Base-by-base conservation (phyloP, 2,329 filamentous ascomycete genomes). In the Aspergillus alliaceus region DNA sequence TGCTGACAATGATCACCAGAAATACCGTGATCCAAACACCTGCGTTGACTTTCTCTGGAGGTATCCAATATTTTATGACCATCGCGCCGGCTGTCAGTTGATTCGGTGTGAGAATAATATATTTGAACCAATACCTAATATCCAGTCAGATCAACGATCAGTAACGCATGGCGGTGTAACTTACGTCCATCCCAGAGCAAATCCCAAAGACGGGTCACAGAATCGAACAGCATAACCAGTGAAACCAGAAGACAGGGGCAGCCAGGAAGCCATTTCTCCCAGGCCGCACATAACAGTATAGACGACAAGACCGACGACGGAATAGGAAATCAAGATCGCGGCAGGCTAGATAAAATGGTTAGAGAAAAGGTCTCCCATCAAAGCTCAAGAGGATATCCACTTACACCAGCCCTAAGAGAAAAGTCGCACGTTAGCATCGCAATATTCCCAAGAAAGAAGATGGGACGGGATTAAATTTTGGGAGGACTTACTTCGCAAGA, bases 101-200 rank as follows among this genome's bases (percentile, higher is more conserved):
- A 69, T 95, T 95, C 1, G 91, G 90, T 1, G 90, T 92, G 50
- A 90, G 84, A 67, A 96, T 93, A 71, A 95, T 90, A 72, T 95
- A 95, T 71, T 85, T 93, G 76, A 87, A 83, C 83, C 85, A 90
- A 64, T 75, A 77, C 31, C 74, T 77, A 59, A n/a, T n/a, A n/a
- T n/a, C 29, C 64, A 42, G 15, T 15, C 9, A 42, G 35, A 29
- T 15, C 40, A 11, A 53, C 25, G 48, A 50, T 25, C 56, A 44
- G 35, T 39, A 34, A 31, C 37, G 49, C 12, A 32, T 44, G 8
- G 48, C 51, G 35, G 31, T 44, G 54, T 53, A 58, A 74, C 72
- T 62, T 76, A 90, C 82, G 80, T 86, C 80, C 84, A 93, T 18
- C 90, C 89, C 12, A 93, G 82, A 56, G 89, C 84, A 72, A 95